These are phyloP conservation scores for Pseudogymnoascus sp. DNA, from an alignment of 2,329 filamentous ascomycete species.

Conservation along the genomic window DNA sequence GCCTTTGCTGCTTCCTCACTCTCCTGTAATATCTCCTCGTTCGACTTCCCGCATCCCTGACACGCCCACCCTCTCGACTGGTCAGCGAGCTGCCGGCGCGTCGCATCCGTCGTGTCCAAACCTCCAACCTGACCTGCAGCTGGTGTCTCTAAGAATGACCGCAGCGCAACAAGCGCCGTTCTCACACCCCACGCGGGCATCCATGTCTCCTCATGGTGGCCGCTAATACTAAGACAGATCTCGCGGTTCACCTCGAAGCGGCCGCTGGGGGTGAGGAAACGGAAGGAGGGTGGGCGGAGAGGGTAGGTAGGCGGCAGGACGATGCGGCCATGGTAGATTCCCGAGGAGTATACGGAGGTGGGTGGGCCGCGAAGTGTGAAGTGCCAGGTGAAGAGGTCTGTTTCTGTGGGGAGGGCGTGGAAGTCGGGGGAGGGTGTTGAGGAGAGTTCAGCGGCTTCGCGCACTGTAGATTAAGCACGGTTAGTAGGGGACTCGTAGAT, in stretches of 20 bases:
- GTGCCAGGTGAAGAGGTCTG: slow-evolving; percentile 95
- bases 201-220: slow-evolving; percentile 97
- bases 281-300: slow-evolving; percentile 86
- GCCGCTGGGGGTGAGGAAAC: slow-evolving; percentile 85
- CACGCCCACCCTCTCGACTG: slow-evolving; percentile 64
- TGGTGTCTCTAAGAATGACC: slow-evolving; percentile 90
- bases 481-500: slow-evolving; percentile 20
- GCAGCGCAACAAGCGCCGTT: slow-evolving; percentile 72
- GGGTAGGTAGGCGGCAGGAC: slow-evolving; percentile 84
- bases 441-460: slow-evolving; percentile 84
- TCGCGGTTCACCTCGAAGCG: slow-evolving; percentile 95
- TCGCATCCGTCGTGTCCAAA: slow-evolving; percentile 64
- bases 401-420: slow-evolving; percentile 69
- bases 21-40: slow-evolving; percentile 67
- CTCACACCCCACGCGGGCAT: slow-evolving; percentile 96
- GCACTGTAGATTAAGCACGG: slow-evolving; percentile 45
- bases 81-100: slow-evolving; percentile 61
- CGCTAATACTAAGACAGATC: slow-evolving; percentile 89
- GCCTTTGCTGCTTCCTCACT: slow-evolving; percentile 49
- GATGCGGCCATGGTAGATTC: slow-evolving; percentile 94
- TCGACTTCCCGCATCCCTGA: slow-evolving; percentile 59
- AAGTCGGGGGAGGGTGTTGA: slow-evolving; percentile 76
- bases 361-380: slow-evolving; percentile 93
- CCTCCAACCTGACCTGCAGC: slow-evolving; percentile 84
- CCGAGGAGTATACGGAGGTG: slow-evolving; percentile 63